phyloP scores from a whole-genome alignment of 2,329 filamentous ascomycete species.

The Colletotrichum magnum region DNA sequence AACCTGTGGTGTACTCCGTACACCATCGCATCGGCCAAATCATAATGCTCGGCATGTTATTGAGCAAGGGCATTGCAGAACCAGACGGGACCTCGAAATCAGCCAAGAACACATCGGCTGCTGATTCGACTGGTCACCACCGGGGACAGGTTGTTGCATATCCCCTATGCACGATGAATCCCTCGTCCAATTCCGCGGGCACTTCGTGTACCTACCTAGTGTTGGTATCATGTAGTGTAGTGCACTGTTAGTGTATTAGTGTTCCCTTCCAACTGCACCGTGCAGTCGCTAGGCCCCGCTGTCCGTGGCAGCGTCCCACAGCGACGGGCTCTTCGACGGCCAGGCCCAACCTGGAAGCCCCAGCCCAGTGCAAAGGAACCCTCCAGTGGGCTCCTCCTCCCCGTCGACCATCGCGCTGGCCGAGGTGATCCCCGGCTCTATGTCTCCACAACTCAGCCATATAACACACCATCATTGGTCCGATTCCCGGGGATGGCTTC shows the following conservation, averaged over 20 bases:
- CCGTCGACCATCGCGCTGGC: neutral
- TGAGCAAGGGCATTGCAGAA: too few relatives aligned
- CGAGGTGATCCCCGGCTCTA: slow-evolving; percentile 1
- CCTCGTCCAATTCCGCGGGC: slow-evolving; percentile 8
- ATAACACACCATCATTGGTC: slow-evolving; percentile 10
- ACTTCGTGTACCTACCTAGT: too few relatives aligned
- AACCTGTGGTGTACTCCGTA: too few relatives aligned
- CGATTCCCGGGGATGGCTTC: neutral
- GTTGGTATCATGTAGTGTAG: too few relatives aligned
- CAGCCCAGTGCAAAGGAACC: neutral
- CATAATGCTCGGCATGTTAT: too few relatives aligned
- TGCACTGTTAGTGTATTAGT: too few relatives aligned
- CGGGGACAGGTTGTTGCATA: slow-evolving; percentile 19
- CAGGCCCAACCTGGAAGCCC: neutral
- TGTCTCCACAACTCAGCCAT: neutral
- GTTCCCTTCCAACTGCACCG: neutral
- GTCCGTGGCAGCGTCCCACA: neutral
- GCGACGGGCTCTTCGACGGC: slow-evolving; percentile 6
- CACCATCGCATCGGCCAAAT: too few relatives aligned
- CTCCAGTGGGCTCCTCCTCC: neutral
- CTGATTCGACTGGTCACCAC: slow-evolving; percentile 11
- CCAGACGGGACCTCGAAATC: slow-evolving; percentile 5
- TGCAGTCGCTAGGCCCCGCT: neutral
- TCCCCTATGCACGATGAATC: slow-evolving; percentile 26
- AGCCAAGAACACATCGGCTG: neutral